Base-by-base conservation (phyloP, 805 yeast genomes). In the Maudiozyma saulgeensis region DNA sequence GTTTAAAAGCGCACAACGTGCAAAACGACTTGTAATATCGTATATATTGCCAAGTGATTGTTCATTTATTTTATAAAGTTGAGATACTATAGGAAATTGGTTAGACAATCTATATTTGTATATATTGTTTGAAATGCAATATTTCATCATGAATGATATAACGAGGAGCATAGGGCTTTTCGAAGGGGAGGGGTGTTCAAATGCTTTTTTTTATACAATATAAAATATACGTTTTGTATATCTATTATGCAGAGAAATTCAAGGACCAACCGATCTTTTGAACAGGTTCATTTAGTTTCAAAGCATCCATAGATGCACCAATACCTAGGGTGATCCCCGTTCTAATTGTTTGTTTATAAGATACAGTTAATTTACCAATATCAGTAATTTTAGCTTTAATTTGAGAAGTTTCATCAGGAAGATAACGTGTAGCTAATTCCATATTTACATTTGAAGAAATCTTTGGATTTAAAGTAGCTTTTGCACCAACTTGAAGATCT, bases 321-420 rank as follows among this genome's bases (percentile, higher is more conserved):
- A 93, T 80, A 71, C 99, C 99, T 64, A 93, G 77, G 67, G 87
- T 87, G 63, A 93, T 96, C 73, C 97, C 97, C 54, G 95, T 95
- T 78, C 91, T 87, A 72, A 93, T 80, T 63, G 80, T 83, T 78
- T 91, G 98, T 68, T 91, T 85, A 84, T 90, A 93, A 56, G 96
- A 79, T 64, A 93, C 76, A 58, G 96, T 89, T 60, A 96, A 84
- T 63, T 89, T 76, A 75, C 99, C 98, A 58, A 91, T 82, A 76
- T 91, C 96, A 67, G 96, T 90, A 63, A 93, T 81, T 81, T 90
- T 91, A 62, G 95, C 97, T 83, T 93, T 93, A 71, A 93, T 85
- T 68, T 87, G 90, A 57, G 96, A 82, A 56, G 91, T 69, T 51
- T 78, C 69, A 77, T 93, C 99, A 68, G 95, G 82, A 60, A 77